Evolutionary conservation across 2,329 filamentous ascomycete genomes (phyloP), one percentile per base, ranked within the genome.

Genomic region (Calonectria hawksworthii): DNA sequence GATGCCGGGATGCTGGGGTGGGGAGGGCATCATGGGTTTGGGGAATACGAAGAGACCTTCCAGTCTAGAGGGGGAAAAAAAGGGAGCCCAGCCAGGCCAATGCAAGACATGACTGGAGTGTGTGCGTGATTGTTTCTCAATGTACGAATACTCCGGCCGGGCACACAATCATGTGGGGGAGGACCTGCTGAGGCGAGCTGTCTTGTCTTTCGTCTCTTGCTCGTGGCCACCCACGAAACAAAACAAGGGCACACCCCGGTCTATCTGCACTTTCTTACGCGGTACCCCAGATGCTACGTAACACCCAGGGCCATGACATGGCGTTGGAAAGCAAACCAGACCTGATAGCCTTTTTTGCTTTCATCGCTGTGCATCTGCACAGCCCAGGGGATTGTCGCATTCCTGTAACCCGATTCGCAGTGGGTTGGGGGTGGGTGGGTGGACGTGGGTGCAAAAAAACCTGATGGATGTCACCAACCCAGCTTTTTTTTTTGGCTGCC

Each of bases 91-190:
- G 44, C 64, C 64, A 44, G 11, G 30, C 64, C 64, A 67, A 67
- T 67, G 65, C 65, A 61, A 69, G 67, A 69, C 67, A 63, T 59
- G 54, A 36, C 38, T 44, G 23, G 67, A n/a, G 56, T 28, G 36
- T 28, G 36, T 21, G 28, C 30, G 32, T 36, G 32, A 38, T 34
- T 38, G 32, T 23, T 23, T 47, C 44, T 47, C 44, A 47, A 47
- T 61, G 34, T 23, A 36, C 32, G 21, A 36, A 61, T 47, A 61
- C 23, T 36, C 56, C 34, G 34, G 34, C n/a, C n/a, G n/a, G n/a
- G n/a, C n/a, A n/a, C 32, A 36, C 18, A 38, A n/a, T 36, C 26
- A 32, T n/a, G n/a, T 47, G 44, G n/a, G 44, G 44, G 30, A 32
- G 30, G 30, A 4, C 8, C 30, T 32, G 30, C 30, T 32, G 30